Percentiles rank a stretch among this genome's conserved stretches.
Evolutionary conservation across 345 rosid genomes (phyloP).

Genomic region (Eucalyptus tenuipes): DNA sequence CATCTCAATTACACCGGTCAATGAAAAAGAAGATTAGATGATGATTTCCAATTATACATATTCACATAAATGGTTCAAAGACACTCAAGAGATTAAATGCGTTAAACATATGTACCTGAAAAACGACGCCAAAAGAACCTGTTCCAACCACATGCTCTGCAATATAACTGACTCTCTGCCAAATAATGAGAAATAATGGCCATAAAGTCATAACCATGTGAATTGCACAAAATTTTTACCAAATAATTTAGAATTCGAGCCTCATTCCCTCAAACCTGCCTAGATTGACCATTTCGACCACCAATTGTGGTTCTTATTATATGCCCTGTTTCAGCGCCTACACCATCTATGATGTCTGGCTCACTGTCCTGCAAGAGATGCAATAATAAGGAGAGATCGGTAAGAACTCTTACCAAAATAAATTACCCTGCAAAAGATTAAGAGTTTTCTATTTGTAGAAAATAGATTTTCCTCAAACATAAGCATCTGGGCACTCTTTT

Average conservation of each 20-base stretch:
- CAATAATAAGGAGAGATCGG: background rate
- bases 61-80: background rate
- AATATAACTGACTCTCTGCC: constrained; percentile 73
- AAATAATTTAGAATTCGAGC: background rate
- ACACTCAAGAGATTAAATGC: background rate
- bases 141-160: constrained; percentile 95
- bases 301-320: constrained; percentile 82
- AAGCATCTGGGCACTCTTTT: background rate
- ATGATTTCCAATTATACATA: background rate
- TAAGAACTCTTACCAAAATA: background rate
- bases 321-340: constrained; percentile 87
- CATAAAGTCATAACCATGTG: background rate
- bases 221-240: background rate
- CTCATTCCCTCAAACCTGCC: constrained; percentile 44
- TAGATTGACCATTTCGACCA: constrained; percentile 84
- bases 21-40: background rate
- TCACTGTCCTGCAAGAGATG: constrained; percentile 78
- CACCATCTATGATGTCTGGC: constrained; percentile 76
- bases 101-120: constrained; percentile 50
- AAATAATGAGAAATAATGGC: constrained; percentile 3
- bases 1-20: background rate
- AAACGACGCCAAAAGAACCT: constrained; percentile 94
- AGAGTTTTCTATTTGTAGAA: background rate
- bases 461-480: background rate
- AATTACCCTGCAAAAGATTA: background rate